Base-by-base conservation (phyloP, 148 eudicot species). In the Heliamphora exappendiculata region DNA sequence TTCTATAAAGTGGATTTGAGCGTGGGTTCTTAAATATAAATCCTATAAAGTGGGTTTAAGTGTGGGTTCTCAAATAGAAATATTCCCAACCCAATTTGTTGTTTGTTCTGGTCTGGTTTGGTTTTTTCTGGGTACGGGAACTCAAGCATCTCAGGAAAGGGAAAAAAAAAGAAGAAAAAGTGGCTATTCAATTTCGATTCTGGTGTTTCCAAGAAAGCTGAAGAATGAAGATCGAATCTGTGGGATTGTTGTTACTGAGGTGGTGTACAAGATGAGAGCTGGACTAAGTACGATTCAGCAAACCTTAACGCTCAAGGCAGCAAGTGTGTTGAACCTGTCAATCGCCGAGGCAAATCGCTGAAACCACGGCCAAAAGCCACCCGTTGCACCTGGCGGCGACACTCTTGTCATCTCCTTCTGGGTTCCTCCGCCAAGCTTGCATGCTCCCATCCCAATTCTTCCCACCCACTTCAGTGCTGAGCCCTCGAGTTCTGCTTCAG, bases 331-430 rank as follows among this genome's bases (percentile, higher is more conserved):
- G 2, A 86, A 79, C 85, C 97, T 89, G 28, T 91, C 98, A 0
- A 91, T 95, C 31, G 87, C 94, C 5, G 98, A 95, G 76, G 98
- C 98, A 0, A 83, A 84, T 16, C 87, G 96, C 17, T 78, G 98
- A 9, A 92, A 87, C 73, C 98, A 95, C 80, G 92, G 96, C 53
- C 98, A 95, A 20, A 95, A 96, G 11, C 92, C 98, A 58, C 98
- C 98, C 98, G 36, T 85, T 95, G 3, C 98, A 95, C 50, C 97
- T 95, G 74, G 98, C 98, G 54, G 91, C 98, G 26, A 88, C 97
- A 2, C 86, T 94, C 0, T 72, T 94, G 14, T 70, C 91, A 0
- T 88, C 98, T 0, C 96, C 98, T 0, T 78, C 92, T 0, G 93
- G 96, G 34, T 90, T 79, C 33, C 85, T 94, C 74, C 81, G 96